Percentiles rank a stretch among this genome's conserved stretches.
These are phyloP conservation scores for Podila clonocystis DNA, from an alignment of 192 early-diverging fungal species.

Conservation along the genomic window DNA sequence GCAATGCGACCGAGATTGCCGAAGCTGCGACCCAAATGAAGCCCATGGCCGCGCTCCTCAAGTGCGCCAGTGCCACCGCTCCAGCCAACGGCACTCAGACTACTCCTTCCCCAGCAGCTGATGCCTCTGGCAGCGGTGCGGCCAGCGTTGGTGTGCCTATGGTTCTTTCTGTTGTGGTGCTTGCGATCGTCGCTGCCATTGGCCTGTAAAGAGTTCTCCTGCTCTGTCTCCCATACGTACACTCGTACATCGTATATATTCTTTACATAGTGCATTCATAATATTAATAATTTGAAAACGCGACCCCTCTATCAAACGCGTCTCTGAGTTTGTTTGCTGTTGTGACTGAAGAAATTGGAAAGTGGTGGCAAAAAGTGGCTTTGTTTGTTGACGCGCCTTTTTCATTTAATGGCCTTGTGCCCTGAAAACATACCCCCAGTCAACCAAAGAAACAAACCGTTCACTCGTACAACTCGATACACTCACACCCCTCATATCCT, in stretches of 20 bases:
- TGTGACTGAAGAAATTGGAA: not conserved
- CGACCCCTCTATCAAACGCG: not conserved
- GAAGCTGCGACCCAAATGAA: not conserved
- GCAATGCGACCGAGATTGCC: conserved; percentile 2
- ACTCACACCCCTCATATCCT: no score
- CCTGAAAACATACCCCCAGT: not conserved
- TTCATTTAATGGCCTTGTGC: not conserved
- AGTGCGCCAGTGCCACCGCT: conserved; percentile 4
- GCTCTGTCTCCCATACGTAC: no score
- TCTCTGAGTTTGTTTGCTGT: not conserved
- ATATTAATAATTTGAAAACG: not conserved
- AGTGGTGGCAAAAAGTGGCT: conserved; percentile 3
- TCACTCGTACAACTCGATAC: not conserved
- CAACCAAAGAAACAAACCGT: not conserved
- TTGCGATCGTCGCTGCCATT: not conserved
- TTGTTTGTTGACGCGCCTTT: conserved; percentile 1
- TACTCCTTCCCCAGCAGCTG: not conserved
- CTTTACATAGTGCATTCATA: no score
- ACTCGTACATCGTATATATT: no score
- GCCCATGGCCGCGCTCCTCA: not conserved
- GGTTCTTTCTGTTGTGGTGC: not conserved
- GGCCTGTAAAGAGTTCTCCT: not conserved
- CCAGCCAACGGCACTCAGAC: not conserved
- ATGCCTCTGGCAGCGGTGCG: not conserved
- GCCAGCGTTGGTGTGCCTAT: not conserved